Evolutionary conservation across 352 stramenopile genomes (phyloP), one percentile per base, ranked within the genome.

Genomic region (Phytophthora uliginosa): DNA sequence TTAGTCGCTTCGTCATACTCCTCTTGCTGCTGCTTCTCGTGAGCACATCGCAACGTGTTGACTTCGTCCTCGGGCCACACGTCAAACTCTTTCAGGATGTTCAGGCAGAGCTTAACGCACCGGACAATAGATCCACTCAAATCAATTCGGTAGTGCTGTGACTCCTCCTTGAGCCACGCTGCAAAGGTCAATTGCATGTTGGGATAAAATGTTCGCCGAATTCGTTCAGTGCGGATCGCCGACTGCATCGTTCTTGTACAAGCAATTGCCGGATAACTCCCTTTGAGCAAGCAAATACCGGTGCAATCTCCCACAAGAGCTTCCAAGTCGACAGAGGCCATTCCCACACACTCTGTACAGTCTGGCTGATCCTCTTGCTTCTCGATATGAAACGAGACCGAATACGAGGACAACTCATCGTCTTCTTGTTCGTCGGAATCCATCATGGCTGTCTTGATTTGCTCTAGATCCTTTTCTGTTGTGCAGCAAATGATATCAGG

Each of bases 351-450:
- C 12, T 66, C 17, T 5, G 64, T 72, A 28, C 80, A 77, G 57
- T 93, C 85, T 5, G 84, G 58, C n/a, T 71, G 61, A 0, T 89
- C 73, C n/a, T 83, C 79, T 69, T 92, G 79, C 66, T 89, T 74
- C 17, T 89, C 73, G 38, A 81, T 73, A 64, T 71, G 51, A 79
- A 90, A 75, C 59, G 78, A 63, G 9, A 80, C 76, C 8, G 74
- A 80, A 38, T 74, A 78, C 5, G 68, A 75, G 17, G 50, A 74
- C 58, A 79, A 56, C 24, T 73, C 69, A 51, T 75, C 63, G 13
- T 78, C 69, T 34, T 67, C 42, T 7, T 61, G 60, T 12, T 59
- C 45, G 51, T 63, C 50, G 4, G 42, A 69, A 66, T 12, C 28
- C 15, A 17, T 13, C 56, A 77, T 58, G 38, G 57, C 63, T 13